Percentiles rank a stretch among this genome's conserved stretches.
These are phyloP conservation scores for Chamaecyparis obtusa DNA, from an alignment of 75 land plant genomes.

Conservation along the genomic window DNA sequence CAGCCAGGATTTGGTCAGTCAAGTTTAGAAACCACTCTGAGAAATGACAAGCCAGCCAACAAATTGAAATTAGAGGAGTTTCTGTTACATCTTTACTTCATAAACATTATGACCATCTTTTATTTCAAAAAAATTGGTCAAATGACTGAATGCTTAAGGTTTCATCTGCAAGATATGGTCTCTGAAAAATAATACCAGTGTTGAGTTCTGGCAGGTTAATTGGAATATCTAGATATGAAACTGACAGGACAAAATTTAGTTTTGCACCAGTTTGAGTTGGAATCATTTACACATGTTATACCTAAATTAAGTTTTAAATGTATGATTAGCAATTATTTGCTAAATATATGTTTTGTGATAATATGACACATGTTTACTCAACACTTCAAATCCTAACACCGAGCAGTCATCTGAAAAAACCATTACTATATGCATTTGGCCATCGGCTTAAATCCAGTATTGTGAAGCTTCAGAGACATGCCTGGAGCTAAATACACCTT, in stretches of 20 bases:
- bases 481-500: background rate
- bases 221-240: background rate
- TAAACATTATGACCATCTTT: background rate
- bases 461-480: background rate
- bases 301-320: background rate
- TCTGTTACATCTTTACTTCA: background rate
- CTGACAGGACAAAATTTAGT: background rate
- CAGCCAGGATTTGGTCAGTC: too few relatives aligned
- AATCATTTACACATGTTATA: too few relatives aligned
- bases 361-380: too few relatives aligned
- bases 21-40: background rate
- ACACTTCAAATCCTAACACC: background rate
- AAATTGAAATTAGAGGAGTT: background rate
- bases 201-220: background rate
- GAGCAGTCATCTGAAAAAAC: background rate
- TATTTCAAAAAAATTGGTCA: background rate
- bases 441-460: background rate
- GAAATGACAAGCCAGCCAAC: background rate
- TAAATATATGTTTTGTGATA: background rate
- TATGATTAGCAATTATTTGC: background rate
- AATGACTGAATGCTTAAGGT: background rate
- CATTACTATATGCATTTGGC: background rate
- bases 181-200: background rate
- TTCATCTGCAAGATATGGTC: background rate
- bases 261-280: background rate